Evolutionary conservation across 495 filamentous ascomycete genomes (phyloP).

Genomic region (Melanomma pulvis-pyrius): DNA sequence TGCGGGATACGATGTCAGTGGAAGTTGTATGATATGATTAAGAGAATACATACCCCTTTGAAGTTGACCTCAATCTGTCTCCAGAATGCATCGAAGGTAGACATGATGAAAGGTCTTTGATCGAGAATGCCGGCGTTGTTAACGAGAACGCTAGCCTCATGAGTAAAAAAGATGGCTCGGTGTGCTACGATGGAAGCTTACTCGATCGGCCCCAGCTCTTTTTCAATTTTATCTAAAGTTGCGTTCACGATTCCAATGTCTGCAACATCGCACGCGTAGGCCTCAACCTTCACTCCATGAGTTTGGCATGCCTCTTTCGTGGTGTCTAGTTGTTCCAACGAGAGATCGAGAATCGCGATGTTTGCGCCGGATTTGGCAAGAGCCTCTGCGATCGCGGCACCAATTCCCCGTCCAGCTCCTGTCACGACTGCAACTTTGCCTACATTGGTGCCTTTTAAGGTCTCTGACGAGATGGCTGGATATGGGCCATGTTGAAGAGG

Average conservation of each 20-base stretch:
- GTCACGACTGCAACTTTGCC: conserved; percentile 37
- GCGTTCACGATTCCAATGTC: neutral
- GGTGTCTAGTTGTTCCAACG: conserved; percentile 1
- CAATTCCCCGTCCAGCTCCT: conserved; percentile 35
- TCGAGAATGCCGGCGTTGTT: conserved; percentile 28
- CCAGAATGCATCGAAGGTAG: conserved; percentile 21
- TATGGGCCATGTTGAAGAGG: conserved; percentile 29
- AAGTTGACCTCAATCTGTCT: conserved; percentile 31
- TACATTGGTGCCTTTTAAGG: conserved; percentile 4
- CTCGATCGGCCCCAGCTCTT: conserved; percentile 21
- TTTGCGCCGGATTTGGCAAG: conserved; percentile 31
- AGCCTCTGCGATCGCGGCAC: conserved; percentile 32
- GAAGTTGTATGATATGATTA: neutral
- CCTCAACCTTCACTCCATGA: conserved; percentile 22
- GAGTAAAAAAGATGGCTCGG: neutral
- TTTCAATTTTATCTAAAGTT: conserved; percentile 16
- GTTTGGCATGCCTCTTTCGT: conserved; percentile 17
- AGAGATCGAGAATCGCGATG: conserved; percentile 28
- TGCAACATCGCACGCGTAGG: conserved; percentile 23
- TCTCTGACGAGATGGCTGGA: conserved; percentile 12
- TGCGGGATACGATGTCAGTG: neutral
- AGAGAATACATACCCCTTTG: conserved; percentile 18
- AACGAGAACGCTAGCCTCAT: conserved; percentile 5
- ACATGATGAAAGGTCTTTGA: conserved; percentile 22
- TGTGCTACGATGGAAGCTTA: neutral